A percentile compares a stretch with the other conserved stretches of the same genome.
These are phyloP conservation scores for Ustilago shanxiensis DNA, from an alignment of 1,284 basidiomycete species.

Conservation along the genomic window DNA sequence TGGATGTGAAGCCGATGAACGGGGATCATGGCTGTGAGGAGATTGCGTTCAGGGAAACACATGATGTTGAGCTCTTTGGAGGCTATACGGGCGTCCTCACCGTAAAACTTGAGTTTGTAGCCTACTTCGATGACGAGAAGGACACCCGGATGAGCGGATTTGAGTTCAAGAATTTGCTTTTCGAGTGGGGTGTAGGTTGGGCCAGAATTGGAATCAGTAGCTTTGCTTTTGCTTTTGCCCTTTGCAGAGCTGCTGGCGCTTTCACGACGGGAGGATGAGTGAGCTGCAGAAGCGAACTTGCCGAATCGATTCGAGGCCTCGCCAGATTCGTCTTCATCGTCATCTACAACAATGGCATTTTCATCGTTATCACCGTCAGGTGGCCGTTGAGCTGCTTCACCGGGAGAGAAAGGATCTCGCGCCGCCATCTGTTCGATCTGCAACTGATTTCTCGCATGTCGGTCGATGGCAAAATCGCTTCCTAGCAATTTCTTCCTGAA, in stretches of 20 bases:
- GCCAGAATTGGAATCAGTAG: constrained; percentile 29
- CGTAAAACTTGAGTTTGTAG: constrained; percentile 79
- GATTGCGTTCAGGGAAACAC: constrained; percentile 82
- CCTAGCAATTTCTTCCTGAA: constrained; percentile 43
- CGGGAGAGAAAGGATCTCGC: constrained; percentile 16
- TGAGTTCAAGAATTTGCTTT: constrained; percentile 65
- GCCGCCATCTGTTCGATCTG: constrained; percentile 36
- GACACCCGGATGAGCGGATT: constrained; percentile 76
- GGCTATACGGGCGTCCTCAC: constrained; percentile 89
- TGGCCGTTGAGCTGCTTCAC: neutral
- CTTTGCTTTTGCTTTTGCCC: constrained; percentile 48
- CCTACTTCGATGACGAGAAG: constrained; percentile 82
- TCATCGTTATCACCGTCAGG: neutral
- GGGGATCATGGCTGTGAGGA: constrained; percentile 85
- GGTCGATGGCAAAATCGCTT: constrained; percentile 35
- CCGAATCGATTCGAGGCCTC: constrained; percentile 22
- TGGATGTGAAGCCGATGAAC: constrained; percentile 84
- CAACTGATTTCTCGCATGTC: constrained; percentile 38
- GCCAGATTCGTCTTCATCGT: constrained; percentile 6
- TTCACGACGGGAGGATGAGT: constrained; percentile 19
- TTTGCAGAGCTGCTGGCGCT: constrained; percentile 63
- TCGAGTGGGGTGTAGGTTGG: constrained; percentile 72
- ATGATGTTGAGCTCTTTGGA: constrained; percentile 83
- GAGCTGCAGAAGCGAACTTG: constrained; percentile 16
- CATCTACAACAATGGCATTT: constrained; percentile 14